Base-by-base conservation (phyloP, 352 stramenopile species). In the Phytophthora ohioensis region DNA sequence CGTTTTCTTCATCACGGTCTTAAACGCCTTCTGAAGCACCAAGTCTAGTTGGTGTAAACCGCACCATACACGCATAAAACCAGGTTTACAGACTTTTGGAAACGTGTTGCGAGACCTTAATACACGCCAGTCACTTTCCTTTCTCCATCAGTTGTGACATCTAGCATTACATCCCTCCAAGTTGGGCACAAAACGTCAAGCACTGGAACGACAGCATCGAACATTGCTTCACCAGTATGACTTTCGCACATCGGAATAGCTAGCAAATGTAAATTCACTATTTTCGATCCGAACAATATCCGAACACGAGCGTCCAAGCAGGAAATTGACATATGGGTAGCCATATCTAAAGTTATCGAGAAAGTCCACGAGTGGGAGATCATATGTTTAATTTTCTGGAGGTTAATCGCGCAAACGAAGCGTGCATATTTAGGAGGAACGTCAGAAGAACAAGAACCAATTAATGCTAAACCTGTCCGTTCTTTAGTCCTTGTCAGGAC, bases 21-120 rank as follows among this genome's bases (percentile, higher is more conserved):
- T 38, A n/a, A 35, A 52, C 6, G 45, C 8, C 3, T 52, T 35
- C 27, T 54, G 47, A 6, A 54, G 47, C 3, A 38, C 30, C 6
- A 54, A 21, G 38, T 54, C 30, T 17, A 54, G 30, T 17, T 41
- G 30, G 13, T 54, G 4, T 7, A 36, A n/a, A 38, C 47, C 47
- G 12, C 47, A 54, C 47, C 47, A 54, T 4, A 54, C 47, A 21
- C 47, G 47, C 47, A 54, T 54, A 0, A 54, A 54, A 11, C 47
- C 47, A 38, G 4, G 8, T n/a, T 3, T n/a, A 11, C 2, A 54
- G 4, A 54, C 47, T 5, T 54, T 38, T 54, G 47, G 13, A 54
- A 39, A 8, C 47, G 21, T 17, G 17, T 54, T 54, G 47, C 47
- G 5, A 54, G 12, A 21, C 41, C 41, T 47, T 47, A 35, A 17